Evolutionary conservation across 2,329 filamentous ascomycete species (phyloP), one percentile per base, ranked within the genome.

Genomic region (Lachnellula hyalina): DNA sequence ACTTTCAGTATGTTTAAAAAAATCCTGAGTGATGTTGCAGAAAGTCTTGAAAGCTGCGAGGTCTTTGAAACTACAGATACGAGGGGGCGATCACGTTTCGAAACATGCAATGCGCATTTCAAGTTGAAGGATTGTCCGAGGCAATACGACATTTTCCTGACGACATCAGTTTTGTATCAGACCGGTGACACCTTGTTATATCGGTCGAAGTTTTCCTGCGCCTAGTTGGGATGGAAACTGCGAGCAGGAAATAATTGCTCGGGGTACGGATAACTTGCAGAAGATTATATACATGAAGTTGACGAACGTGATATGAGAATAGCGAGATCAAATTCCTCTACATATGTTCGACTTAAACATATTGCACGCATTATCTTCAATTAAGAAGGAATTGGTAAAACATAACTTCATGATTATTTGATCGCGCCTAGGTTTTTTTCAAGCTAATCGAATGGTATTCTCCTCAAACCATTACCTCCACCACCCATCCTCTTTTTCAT

Each of bases 401-500:
- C 41, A 44, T 21, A 19, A 19, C n/a, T 23, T 44, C 41, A 44
- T 44, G 12, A 19, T 44, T 44, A 15, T 42, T 38, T 38, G 7
- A 15, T 41, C 5, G 38, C 15, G 15, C 17, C 46, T 47, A 9
- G 17, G 21, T 47, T 21, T 21, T 21, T 21, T 21, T 21, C 21
- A 17, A 14, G n/a, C 49, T 65, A 99, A 71, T 89, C 91, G 71
- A 95, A 95, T 0, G 90, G 90, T 64, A 95, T 85, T 63, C 89
- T 81, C 61, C 90, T 81, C 63, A 95, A 70, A 15, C 76, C 73
- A 56, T 83, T 77, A 6, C 72, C 79, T 41, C 75, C 78, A 15
- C 80, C 84, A 32, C 79, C 81, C 63, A 77, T 78, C 52, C 78
- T 79, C 76, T 95, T 97, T 76, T 82, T 86, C 79, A 88, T 86